phyloP scores from a whole-genome alignment of 139 green algal species.

The Picochlorum sp. region DNA sequence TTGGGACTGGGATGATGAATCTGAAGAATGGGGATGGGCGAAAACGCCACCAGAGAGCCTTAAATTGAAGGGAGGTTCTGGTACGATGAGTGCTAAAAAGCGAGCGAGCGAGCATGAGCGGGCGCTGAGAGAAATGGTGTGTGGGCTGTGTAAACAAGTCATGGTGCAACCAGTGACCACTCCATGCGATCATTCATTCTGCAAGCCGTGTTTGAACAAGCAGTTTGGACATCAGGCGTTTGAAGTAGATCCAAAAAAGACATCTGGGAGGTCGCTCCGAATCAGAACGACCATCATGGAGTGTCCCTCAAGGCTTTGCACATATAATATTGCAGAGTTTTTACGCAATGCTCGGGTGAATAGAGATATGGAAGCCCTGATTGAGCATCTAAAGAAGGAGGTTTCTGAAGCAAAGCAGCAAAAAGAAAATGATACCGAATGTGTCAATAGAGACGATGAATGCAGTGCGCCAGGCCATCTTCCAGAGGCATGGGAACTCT shows the following conservation, averaged over 20 bases:
- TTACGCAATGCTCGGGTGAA: conserved; percentile 56
- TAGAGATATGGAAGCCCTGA: conserved; percentile 52
- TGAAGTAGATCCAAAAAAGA: conserved; percentile 13
- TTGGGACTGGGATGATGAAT: conserved; percentile 54
- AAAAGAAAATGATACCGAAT: conserved; percentile 18
- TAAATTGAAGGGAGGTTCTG: conserved; percentile 18
- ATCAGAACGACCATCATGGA: conserved; percentile 58
- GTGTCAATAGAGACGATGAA: conserved; percentile 20
- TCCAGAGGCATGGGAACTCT: conserved; percentile 2
- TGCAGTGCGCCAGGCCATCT: conserved; percentile 7
- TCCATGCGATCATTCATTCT: conserved; percentile 88
- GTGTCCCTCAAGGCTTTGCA: conserved; percentile 45
- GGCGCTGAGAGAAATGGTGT: conserved; percentile 68
- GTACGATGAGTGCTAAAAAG: conserved; percentile 28
- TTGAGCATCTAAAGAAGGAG: conserved; percentile 48
- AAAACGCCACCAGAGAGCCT: conserved; percentile 40
- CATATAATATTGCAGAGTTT: conserved; percentile 69
- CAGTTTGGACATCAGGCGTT: conserved; percentile 41
- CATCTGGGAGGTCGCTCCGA: conserved; percentile 39
- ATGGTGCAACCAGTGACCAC: conserved; percentile 58
- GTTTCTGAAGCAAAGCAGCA: conserved; percentile 16
- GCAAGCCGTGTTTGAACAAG: conserved; percentile 72
- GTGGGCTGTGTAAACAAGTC: conserved; percentile 58
- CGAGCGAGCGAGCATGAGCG: conserved; percentile 55
- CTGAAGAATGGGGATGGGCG: conserved; percentile 62